Evolutionary conservation across 2,329 filamentous ascomycete species (phyloP), one percentile per base, ranked within the genome.

Genomic region (Phyllosticta paracitricarpa): DNA sequence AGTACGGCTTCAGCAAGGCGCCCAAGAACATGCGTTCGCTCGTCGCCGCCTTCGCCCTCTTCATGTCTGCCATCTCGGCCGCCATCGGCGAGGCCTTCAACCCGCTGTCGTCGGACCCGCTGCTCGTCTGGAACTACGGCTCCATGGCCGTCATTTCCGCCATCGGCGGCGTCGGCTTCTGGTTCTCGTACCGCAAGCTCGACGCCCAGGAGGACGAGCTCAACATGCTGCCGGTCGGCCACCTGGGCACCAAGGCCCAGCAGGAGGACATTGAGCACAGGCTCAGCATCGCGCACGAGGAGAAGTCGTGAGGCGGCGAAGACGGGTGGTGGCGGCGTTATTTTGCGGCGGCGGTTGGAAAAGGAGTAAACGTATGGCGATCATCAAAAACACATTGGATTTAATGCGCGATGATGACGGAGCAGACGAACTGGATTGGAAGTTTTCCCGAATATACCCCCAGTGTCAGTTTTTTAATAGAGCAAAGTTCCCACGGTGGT

Each of bases 1-100:
- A 90, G 70, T 89, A 89, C 66, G 87, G 86, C 19, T 89, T 85
- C 73, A 88, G 85, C 68, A 89, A 89, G 73, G 87, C 87, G 0
- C 87, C 87, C 1, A 81, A 81, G 52, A 83, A 79, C 70, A 88
- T 89, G 85, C 68, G 72, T 30, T 73, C 70, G 33, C 65, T 75
- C 25, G 73, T 75, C n/a, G 68, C 70, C 59, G 67, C 71, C 48
- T 68, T 75, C 51, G 65, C 67, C 54, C 69, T 72, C 33, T 75
- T 75, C 68, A 73, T 69, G 58, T 68, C 65, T 9, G 72, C 73
- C 35, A 62, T 68, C 54, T 59, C 65, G 1, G 56, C 66, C 28
- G 66, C 66, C 40, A 62, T 68, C 55, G 66, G 63, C 56, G 59
- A 66, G 62, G 64, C 65, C 25, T 65, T 67, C 54, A 61, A 66